phyloP scores from a whole-genome alignment of 768 basidiomycete species.

The Xerocomellus amylosporus region DNA sequence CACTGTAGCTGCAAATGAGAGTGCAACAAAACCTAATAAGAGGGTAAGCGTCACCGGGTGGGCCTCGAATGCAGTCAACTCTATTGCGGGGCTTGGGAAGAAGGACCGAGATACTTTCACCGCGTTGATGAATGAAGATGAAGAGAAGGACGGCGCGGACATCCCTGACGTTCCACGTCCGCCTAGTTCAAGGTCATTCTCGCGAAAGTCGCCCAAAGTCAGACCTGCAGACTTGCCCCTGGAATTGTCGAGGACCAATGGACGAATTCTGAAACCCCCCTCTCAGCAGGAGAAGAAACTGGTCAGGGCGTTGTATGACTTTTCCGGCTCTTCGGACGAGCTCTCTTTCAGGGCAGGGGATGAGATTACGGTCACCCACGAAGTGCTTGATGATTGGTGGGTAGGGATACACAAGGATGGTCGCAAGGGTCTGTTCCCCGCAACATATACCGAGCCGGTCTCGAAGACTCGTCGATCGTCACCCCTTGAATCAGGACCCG shows the following conservation, averaged over 20 bases:
- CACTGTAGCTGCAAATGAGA: constrained; percentile 37
- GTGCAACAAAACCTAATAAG: constrained; percentile 38
- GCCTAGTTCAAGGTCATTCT: constrained; percentile 36
- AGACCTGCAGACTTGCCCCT: constrained; percentile 21
- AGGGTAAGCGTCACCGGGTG: constrained; percentile 44
- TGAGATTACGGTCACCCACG: constrained; percentile 71
- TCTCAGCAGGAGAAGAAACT: constrained; percentile 50
- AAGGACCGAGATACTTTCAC: constrained; percentile 65
- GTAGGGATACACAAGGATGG: constrained; percentile 69
- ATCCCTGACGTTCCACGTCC: constrained; percentile 31
- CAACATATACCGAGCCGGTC: constrained; percentile 60
- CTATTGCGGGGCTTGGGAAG: constrained; percentile 54
- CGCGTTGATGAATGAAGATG: constrained; percentile 47
- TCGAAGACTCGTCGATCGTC: constrained; percentile 24
- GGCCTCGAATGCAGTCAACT: constrained; percentile 64
- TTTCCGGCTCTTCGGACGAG: constrained; percentile 73
- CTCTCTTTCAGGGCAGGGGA: constrained; percentile 71
- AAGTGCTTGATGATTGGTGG: constrained; percentile 91
- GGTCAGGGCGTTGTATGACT: constrained; percentile 74
- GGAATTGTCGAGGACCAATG: constrained; percentile 28
- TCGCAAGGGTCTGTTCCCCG: constrained; percentile 77
- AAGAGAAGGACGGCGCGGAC: constrained; percentile 24
- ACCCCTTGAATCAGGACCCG: constrained; percentile 33
- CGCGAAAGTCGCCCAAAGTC: constrained; percentile 28
- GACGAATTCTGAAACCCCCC: constrained; percentile 49